Evolutionary conservation across 768 basidiomycete species (phyloP).

Genomic region (Gymnopilus junonius): DNA sequence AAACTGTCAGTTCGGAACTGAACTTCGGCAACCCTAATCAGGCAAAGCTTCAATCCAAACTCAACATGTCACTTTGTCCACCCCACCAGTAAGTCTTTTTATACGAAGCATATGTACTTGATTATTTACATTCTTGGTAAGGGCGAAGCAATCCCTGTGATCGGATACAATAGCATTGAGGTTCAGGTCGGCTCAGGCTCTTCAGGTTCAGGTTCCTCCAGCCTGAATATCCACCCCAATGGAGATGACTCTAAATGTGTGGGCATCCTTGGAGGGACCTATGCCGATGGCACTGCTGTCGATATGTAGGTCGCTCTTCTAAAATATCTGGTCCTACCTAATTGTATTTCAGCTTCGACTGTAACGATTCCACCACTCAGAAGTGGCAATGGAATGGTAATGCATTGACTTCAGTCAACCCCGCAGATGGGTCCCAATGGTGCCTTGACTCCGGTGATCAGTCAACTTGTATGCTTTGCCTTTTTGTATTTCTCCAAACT

Average conservation of each 20-base stretch:
- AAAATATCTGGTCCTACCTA: neutral
- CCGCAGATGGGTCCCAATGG: conserved; percentile 9
- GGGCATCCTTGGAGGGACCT: conserved; percentile 2
- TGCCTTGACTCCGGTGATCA: conserved; percentile 8
- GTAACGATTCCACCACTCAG: conserved; percentile 3
- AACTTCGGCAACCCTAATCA: too few relatives aligned
- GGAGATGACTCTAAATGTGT: conserved; percentile 9
- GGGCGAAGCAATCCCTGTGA: too few relatives aligned
- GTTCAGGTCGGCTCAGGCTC: neutral
- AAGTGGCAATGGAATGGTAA: conserved; percentile 11
- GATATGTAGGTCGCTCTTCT: neutral
- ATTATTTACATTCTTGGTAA: neutral
- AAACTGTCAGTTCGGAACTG: too few relatives aligned
- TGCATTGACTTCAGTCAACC: conserved; percentile 6
- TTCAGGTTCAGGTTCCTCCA: neutral
- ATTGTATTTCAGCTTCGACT: conserved; percentile 6
- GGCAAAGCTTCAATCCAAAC: conserved; percentile 9
- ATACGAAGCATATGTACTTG: neutral
- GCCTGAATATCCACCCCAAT: neutral
- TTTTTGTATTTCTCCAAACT: neutral
- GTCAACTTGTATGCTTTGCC: neutral
- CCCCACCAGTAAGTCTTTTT: neutral
- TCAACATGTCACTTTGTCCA: neutral
- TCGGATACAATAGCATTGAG: too few relatives aligned
- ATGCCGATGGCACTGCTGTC: conserved; percentile 6